phyloP scores from a whole-genome alignment of 73 alveolate species.

The Tetrahymena thermophila region DNA sequence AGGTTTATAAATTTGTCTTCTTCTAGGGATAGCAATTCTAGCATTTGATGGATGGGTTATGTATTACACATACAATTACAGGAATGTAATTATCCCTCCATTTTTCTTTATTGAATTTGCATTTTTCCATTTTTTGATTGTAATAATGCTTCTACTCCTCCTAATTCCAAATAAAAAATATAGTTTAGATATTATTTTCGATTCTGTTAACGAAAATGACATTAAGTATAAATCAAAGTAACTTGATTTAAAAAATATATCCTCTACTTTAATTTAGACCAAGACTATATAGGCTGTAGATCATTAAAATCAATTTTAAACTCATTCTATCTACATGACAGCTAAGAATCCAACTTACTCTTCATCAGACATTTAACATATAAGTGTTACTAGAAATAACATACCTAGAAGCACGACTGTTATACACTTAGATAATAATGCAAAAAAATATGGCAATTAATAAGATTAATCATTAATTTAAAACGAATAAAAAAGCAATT shows the following conservation, averaged over 20 bases:
- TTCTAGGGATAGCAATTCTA: background rate
- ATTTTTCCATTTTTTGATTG: background rate
- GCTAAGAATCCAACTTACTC: background rate
- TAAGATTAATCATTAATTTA: background rate
- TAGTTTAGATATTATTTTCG: background rate
- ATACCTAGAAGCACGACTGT: background rate
- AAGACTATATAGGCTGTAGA: background rate
- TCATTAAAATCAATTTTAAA: background rate
- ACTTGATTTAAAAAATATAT: background rate
- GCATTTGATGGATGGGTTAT: background rate
- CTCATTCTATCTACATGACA: background rate
- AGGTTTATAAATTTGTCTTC: background rate
- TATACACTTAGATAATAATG: background rate
- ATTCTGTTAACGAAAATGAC: background rate
- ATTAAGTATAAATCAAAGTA: background rate
- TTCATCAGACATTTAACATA: background rate
- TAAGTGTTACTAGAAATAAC: background rate
- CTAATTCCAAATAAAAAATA: background rate
- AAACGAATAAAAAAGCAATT: background rate
- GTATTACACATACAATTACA: background rate
- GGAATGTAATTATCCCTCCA: background rate
- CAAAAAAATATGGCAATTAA: background rate
- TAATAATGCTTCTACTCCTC: background rate
- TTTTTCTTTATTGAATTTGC: background rate
- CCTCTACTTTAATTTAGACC: background rate